These are phyloP conservation scores for Mycena kentingensis DNA, from an alignment of 768 basidiomycete genomes.

Conservation along the genomic window DNA sequence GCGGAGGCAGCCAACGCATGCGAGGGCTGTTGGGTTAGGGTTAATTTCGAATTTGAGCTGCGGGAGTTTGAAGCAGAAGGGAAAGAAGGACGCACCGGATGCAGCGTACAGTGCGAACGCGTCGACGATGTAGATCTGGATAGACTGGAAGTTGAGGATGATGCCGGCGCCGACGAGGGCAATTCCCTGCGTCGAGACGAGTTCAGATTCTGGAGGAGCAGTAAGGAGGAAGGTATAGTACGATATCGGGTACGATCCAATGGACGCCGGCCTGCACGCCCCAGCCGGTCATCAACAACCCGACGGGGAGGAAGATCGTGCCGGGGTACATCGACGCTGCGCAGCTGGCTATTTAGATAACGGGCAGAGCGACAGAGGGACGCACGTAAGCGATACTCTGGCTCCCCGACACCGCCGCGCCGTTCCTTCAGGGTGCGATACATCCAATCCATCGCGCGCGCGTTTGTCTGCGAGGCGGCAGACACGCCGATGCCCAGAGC, in stretches of 20 bases:
- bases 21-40: constrained; percentile 47
- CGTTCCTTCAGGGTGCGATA: constrained; percentile 50
- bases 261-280: constrained; percentile 54
- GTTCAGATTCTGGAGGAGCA: constrained; percentile 1
- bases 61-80: not conserved
- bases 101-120: constrained; percentile 67
- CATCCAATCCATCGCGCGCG: constrained; percentile 59
- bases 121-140: constrained; percentile 71
- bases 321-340: constrained; percentile 64
- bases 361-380: constrained; percentile 5
- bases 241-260: constrained; percentile 75
- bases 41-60: not conserved
- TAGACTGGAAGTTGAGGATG: constrained; percentile 60
- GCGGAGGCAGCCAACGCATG: constrained; percentile 63
- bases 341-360: not conserved
- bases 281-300: constrained; percentile 74
- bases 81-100: constrained; percentile 46
- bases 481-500: constrained; percentile 67
- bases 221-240: constrained; percentile 31
- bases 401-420: constrained; percentile 46
- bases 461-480: constrained; percentile 54
- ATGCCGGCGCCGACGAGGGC: constrained; percentile 56
- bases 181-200: constrained; percentile 47
- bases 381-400: constrained; percentile 53
- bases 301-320: constrained; percentile 61